Evolutionary conservation across 805 yeast species (phyloP), one percentile per base, ranked within the genome.

Genomic region (Candida argentea): DNA sequence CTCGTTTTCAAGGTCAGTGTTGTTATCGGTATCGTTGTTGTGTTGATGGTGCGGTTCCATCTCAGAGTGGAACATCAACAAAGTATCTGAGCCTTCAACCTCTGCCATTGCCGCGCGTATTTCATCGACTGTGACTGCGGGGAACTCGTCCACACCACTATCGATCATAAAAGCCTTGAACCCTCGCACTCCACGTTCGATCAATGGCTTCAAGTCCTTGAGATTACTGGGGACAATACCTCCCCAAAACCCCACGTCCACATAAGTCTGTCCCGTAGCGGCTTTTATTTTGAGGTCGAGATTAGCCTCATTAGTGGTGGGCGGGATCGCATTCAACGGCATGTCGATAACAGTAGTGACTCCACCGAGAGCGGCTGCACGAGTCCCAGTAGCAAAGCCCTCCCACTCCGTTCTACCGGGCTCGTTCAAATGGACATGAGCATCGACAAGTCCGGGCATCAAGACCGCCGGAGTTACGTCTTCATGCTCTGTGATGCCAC

Each of bases 321-420:
- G 96, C 0, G 97, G 97, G 26, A 87, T 76, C 3, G 95, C 95
- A 53, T 87, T 87, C 47, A 87, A 60, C 0, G 97, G 97, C 97
- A 87, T 87, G 50, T 87, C 97, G 12, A 87, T 70, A 12, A 87
- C 93, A 0, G 95, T 86, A 14, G 97, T 87, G 27, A 87, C 96
- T 33, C 97, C 97, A 11, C 97, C 97, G 8, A 87, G 67, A 0
- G 94, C 94, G 0, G 96, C 96, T 2, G 95, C 82, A 48, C 78
- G 77, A 0, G 97, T 87, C 0, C 97, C 97, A 0, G 94, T 80
- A n/a, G 76, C 94, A 50, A 89, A 87, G 2, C 97, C 97, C 54
- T 87, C 97, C 97, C 97, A 87, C 37, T 86, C 95, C 1, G 96
- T 87, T 42, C 96, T 63, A n/a, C 97, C 97, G 0, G 97, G 96